A percentile compares a stretch with the other conserved stretches of the same genome.
Conservation (phyloP, 176 grass and related monocot genomes). For the Aegilops speltoides region DNA sequence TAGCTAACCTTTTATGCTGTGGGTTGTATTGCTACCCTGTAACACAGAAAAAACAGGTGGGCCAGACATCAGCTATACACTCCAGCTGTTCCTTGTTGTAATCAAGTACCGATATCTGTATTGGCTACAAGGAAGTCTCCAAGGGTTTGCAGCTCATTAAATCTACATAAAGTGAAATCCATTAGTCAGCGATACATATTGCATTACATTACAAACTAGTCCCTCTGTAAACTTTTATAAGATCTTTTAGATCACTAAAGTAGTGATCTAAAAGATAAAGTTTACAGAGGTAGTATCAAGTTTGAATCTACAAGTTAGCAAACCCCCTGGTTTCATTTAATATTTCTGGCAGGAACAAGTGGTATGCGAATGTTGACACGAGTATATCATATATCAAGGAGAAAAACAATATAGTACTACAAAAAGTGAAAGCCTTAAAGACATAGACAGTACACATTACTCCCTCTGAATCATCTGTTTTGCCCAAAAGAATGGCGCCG, state of each 20-base stretch:
- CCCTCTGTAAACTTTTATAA: too few relatives aligned
- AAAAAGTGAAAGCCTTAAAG: background rate
- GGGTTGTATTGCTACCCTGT: conserved; percentile 7
- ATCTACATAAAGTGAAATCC: conserved; percentile 9
- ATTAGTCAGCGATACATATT: background rate
- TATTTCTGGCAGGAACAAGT: background rate
- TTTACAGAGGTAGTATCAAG: background rate
- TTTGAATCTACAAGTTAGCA: background rate
- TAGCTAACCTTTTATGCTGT: conserved; percentile 27
- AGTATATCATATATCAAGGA: background rate
- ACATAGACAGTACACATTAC: background rate
- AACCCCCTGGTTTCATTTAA: background rate
- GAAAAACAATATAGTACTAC: background rate
- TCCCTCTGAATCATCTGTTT: background rate
- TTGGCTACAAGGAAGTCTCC: conserved; percentile 10
- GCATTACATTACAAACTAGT: background rate
- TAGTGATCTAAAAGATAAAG: too few relatives aligned
- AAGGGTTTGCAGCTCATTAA: conserved; percentile 30
- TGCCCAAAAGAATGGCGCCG: background rate
- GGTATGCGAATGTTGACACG: background rate
- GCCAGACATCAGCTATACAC: conserved; percentile 24
- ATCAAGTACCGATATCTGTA: conserved; percentile 4
- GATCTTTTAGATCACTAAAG: too few relatives aligned
- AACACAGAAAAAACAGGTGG: conserved; percentile 26
- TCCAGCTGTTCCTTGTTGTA: background rate